Base-by-base conservation (phyloP, 352 stramenopile species). In the Pythium monospermum region DNA sequence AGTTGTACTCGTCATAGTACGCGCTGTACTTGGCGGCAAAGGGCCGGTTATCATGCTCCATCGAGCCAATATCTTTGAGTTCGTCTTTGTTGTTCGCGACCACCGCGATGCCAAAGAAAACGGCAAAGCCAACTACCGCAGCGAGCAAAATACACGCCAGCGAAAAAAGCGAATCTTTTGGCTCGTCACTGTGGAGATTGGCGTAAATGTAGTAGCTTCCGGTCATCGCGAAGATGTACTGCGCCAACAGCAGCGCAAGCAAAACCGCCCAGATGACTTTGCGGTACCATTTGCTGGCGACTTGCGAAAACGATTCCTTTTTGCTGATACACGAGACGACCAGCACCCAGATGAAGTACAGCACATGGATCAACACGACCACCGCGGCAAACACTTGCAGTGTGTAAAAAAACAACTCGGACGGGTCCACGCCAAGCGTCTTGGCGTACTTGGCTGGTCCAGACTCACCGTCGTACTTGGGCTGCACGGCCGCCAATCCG, bases 1-100 rank as follows among this genome's bases (percentile, higher is more conserved):
- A 90, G 63, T 91, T 93, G 74, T 91, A 93, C 72, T 93, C 82
- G 49, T 92, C 83, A 45, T 93, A 95, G 69, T 91, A 91, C 16
- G 76, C 71, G 44, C 84, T 79, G 68, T 93, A 95, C 68, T 88
- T 90, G 54, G 59, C 69, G 22, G 76, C 87, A 58, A 93, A 91
- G 16, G 76, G 58, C 0, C 79, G 80, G 32, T 93, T 69, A 45
- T 88, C 74, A 51, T 95, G 82, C 49, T 85, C 79, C 42, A 73
- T 74, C 4, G 82, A 85, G 8, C 82, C 82, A 15, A 94, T 43
- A 47, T 95, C 84, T 23, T 73, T 63, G 21, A 93, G 71, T 35
- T 95, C 80, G 18, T 85, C 61, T 3, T 49, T 62, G 38, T 94
- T 87, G 26, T 71, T 65, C 3, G 63, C 65, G 44, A 94, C 69